These are phyloP conservation scores for Lagenidium sp. DNA, from an alignment of 352 stramenopile species.

Conservation along the genomic window DNA sequence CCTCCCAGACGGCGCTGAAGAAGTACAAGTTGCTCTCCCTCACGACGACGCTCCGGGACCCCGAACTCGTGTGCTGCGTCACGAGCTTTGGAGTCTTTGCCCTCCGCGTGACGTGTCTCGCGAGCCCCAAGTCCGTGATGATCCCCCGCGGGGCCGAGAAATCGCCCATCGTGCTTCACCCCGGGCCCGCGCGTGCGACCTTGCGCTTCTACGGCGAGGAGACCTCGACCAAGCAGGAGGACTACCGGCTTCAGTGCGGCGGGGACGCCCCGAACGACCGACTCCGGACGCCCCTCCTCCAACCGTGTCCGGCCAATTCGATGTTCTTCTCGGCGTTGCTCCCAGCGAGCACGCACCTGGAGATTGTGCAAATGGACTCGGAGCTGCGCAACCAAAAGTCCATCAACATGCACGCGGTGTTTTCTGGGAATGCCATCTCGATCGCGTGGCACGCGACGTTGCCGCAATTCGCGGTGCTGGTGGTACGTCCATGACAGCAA, in stretches of 20 bases:
- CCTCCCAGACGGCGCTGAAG: slow-evolving; percentile 19
- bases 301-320: slow-evolving; percentile 22
- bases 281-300: slow-evolving; percentile 23
- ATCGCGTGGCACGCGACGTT: slow-evolving; percentile 54
- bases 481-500: slow-evolving; percentile 33
- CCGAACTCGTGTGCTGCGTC: slow-evolving; percentile 35
- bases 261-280: slow-evolving; percentile 29
- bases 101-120: slow-evolving; percentile 24
- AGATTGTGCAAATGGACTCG: slow-evolving; percentile 67
- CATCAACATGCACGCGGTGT: slow-evolving; percentile 45
- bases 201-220: slow-evolving; percentile 45
- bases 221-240: slow-evolving; percentile 38
- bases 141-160: slow-evolving; percentile 28
- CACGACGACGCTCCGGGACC: slow-evolving; percentile 20
- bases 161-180: slow-evolving; percentile 34
- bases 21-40: slow-evolving; percentile 48
- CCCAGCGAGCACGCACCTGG: slow-evolving; percentile 37
- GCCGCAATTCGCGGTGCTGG: slow-evolving; percentile 37
- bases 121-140: slow-evolving; percentile 20
- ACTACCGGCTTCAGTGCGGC: slow-evolving; percentile 39
- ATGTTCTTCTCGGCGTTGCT: slow-evolving; percentile 36
- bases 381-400: slow-evolving; percentile 57
- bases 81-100: slow-evolving; percentile 49
- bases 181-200: slow-evolving; percentile 22
- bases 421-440: slow-evolving; percentile 44